Percentiles rank a stretch among this genome's conserved stretches.
Conservation (phyloP, 2,329 filamentous ascomycete species). For the Colletotrichum limetticola region DNA sequence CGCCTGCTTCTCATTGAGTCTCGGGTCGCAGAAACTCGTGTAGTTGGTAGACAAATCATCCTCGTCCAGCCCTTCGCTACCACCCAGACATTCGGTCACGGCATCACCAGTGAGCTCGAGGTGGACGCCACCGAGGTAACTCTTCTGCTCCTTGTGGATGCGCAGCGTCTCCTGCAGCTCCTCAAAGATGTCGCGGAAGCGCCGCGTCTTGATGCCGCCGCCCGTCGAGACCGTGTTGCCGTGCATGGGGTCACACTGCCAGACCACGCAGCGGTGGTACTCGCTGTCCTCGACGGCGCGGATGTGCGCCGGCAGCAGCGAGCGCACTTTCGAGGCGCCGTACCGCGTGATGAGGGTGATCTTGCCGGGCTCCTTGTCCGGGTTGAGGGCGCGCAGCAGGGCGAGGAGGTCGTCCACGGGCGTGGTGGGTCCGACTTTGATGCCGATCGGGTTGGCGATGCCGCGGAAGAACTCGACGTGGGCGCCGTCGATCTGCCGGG, state of each 20-base stretch:
- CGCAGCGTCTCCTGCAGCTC: constrained; percentile 86
- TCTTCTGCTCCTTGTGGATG: constrained; percentile 85
- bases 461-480: constrained; percentile 99
- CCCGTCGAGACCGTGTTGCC: constrained; percentile 79
- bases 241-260: constrained; percentile 99
- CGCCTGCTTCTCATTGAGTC: constrained; percentile 97
- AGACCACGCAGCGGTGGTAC: constrained; percentile 76
- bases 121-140: constrained; percentile 93
- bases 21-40: constrained; percentile 94
- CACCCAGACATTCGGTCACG: constrained; percentile 95
- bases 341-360: constrained; percentile 97
- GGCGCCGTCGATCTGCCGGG: constrained; percentile 89
- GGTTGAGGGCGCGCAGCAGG: constrained; percentile 89
- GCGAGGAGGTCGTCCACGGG: constrained; percentile 78
- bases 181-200: constrained; percentile 88
- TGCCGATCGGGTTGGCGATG: constrained; percentile 93
- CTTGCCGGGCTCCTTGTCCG: constrained; percentile 83
- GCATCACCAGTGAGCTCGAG: constrained; percentile 95
- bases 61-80: constrained; percentile 86
- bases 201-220: constrained; percentile 88
- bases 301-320: constrained; percentile 86
- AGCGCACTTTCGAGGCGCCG: constrained; percentile 80
- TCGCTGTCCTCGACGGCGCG: constrained; percentile 85
- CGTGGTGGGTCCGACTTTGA: constrained; percentile 95
- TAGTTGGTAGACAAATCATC: constrained; percentile 92